Evolutionary conservation across 2,329 filamentous ascomycete species (phyloP), one percentile per base, ranked within the genome.

Genomic region (Gnomoniopsis smithogilvyi): DNA sequence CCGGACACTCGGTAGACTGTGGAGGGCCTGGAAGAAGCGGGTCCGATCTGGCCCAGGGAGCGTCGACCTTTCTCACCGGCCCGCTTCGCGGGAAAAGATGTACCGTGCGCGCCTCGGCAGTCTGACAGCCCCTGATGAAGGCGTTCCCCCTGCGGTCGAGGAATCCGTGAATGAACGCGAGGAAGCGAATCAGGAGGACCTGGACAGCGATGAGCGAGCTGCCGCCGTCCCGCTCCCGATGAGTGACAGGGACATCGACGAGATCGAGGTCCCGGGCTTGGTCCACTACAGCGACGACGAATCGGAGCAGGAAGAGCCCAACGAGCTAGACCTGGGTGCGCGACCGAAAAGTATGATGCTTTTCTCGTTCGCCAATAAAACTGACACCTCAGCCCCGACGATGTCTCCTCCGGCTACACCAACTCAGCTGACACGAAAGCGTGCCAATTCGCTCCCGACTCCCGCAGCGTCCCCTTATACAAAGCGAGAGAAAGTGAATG

Each of bases 11-110:
- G 95, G 95, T 21, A 83, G 93, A 51, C 79, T 98, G 47, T 99
- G 95, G 95, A 86, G 95, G 66, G 90, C 91, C 26, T 99, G 95
- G 95, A 92, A 95, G 75, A 96, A 96, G 76, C 85, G 89, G 63
- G 81, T 90, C 66, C 84, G 91, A 59, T 80, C 81, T 7, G 71
- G 70, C 26, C 72, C 76, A 36, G 78, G 80, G 24, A 69, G 70
- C 36, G 73, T 76, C 49, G 77, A 81, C 43, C 70, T 77, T 51
- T 74, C 78, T 50, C 73, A 78, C 38, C 76, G 80, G 26, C 77
- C 82, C 2, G 80, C 77, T 61, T 82, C 83, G 1, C 74, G 77
- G 49, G 78, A 78, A 51, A 64, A 67, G 55, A 61, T 64, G 51
- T 66, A 67, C 24, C 70, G 76, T 61, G 59, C 72, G 59, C 72